These are phyloP conservation scores for Trichoderma virens DNA, from an alignment of 495 filamentous ascomycete genomes.

Conservation along the genomic window DNA sequence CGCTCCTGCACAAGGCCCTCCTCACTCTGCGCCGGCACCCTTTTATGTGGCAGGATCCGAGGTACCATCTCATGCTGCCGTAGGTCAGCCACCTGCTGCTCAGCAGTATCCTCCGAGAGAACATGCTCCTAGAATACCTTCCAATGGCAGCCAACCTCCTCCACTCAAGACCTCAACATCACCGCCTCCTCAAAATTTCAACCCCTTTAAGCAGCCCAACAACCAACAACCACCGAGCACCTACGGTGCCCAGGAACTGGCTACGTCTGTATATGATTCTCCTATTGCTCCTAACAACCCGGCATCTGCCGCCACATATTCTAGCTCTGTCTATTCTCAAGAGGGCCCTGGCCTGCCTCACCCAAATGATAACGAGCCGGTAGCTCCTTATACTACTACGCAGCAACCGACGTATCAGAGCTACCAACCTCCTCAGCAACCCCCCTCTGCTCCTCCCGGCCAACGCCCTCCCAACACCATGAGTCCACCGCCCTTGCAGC, in stretches of 20 bases:
- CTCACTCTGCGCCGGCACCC: slow-evolving; percentile 2
- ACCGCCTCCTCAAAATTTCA: slow-evolving; percentile 29
- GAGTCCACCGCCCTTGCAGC: slow-evolving; percentile 34
- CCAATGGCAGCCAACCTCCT: slow-evolving; percentile 35
- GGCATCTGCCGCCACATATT: slow-evolving; percentile 42
- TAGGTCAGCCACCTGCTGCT: slow-evolving; percentile 19
- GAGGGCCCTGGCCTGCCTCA: slow-evolving; percentile 10
- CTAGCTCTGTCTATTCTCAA: slow-evolving; percentile 49
- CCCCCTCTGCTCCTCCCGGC: slow-evolving; percentile 25
- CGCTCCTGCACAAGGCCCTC: slow-evolving; percentile 10
- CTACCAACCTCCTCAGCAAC: slow-evolving; percentile 38
- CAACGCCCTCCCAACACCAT: slow-evolving; percentile 34
- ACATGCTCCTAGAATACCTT: slow-evolving; percentile 34
- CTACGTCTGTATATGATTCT: slow-evolving; percentile 77
- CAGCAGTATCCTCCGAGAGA: slow-evolving; percentile 33
- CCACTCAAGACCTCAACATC: slow-evolving; percentile 40
- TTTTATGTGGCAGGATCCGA: slow-evolving; percentile 38
- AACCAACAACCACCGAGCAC: slow-evolving; percentile 46
- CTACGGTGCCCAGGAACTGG: slow-evolving; percentile 72
- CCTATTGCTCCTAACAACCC: slow-evolving; percentile 55
- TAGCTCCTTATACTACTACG: slow-evolving; percentile 23
- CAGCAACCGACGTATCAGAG: slow-evolving; percentile 33
- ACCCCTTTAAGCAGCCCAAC: slow-evolving; percentile 32
- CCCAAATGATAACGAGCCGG: slow-evolving; percentile 9
- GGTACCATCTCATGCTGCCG: slow-evolving; percentile 26